A percentile compares a stretch with the other conserved stretches of the same genome.
Conservation (phyloP, 768 basidiomycete genomes). For the Lenzites betulinus region DNA sequence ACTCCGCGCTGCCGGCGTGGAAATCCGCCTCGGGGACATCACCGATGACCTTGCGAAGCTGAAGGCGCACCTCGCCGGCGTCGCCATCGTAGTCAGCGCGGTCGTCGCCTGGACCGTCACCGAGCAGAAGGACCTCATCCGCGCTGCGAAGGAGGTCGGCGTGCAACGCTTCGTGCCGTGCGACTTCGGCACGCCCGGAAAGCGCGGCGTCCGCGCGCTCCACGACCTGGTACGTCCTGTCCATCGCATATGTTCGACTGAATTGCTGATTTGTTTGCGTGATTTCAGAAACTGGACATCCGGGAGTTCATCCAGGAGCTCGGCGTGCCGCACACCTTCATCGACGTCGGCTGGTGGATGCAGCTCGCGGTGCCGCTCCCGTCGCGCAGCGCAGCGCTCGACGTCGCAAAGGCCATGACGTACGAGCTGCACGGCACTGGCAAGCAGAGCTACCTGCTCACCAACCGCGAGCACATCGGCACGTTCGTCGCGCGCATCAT, state of each 20-base stretch:
- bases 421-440: slow-evolving; percentile 24
- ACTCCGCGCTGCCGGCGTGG: slow-evolving; percentile 20
- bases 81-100: slow-evolving; percentile 21
- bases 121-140: slow-evolving; percentile 21
- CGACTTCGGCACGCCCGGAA: slow-evolving; percentile 26
- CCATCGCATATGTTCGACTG: no score
- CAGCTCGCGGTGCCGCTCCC: slow-evolving; percentile 21
- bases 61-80: slow-evolving; percentile 19
- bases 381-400: background rate
- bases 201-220: background rate
- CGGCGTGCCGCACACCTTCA: slow-evolving; percentile 33
- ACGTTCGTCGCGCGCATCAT: slow-evolving; percentile 34
- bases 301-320: slow-evolving; percentile 29
- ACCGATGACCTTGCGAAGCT: slow-evolving; percentile 18
- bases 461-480: slow-evolving; percentile 31
- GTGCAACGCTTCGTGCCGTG: slow-evolving; percentile 29
- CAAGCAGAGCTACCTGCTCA: slow-evolving; percentile 25
- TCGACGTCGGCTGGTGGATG: slow-evolving; percentile 38
- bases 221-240: background rate
- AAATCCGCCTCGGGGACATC: slow-evolving; percentile 23
- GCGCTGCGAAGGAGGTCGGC: slow-evolving; percentile 26
- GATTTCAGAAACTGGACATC: slow-evolving; percentile 31
- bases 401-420: background rate
- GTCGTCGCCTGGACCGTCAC: background rate
- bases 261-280: no score